These are phyloP conservation scores for Thraustochytrium sp. DNA, from an alignment of 352 stramenopile genomes.

Conservation along the genomic window DNA sequence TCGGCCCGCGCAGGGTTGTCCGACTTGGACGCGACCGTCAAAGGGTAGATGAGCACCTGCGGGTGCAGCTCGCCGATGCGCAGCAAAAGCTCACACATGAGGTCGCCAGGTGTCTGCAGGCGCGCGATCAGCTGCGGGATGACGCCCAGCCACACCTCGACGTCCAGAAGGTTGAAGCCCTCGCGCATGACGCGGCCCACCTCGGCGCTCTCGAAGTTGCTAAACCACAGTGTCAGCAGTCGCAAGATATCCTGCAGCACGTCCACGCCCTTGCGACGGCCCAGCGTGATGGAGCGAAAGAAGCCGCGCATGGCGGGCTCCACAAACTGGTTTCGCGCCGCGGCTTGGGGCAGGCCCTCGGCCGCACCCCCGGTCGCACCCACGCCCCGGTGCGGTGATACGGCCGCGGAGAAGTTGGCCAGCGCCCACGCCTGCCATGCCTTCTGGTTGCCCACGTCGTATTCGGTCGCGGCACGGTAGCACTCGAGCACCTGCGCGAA, in stretches of 20 bases:
- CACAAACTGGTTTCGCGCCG: neutral
- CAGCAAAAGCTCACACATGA: constrained; percentile 57
- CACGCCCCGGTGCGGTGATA: neutral
- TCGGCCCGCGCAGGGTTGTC: constrained; percentile 79
- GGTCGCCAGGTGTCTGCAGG: constrained; percentile 50
- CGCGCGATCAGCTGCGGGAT: constrained; percentile 91
- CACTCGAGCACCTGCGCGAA: neutral
- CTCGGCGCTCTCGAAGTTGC: constrained; percentile 83
- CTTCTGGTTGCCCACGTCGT: constrained; percentile 53
- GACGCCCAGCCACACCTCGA: constrained; percentile 97
- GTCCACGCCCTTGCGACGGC: neutral
- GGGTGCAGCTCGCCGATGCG: constrained; percentile 79
- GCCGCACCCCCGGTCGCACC: neutral
- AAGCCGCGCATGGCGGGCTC: constrained; percentile 12
- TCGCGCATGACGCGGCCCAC: constrained; percentile 68
- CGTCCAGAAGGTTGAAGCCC: constrained; percentile 80
- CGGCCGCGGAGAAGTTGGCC: constrained; percentile 75
- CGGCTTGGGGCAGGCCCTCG: neutral
- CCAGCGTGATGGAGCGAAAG: constrained; percentile 25
- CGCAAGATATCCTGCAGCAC: constrained; percentile 91
- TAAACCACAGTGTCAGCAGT: constrained; percentile 95
- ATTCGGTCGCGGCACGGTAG: neutral
- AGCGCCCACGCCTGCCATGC: constrained; percentile 94
- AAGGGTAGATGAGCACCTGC: constrained; percentile 94
- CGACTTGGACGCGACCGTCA: constrained; percentile 92